These are phyloP conservation scores for Tulasnella sp. DNA, from an alignment of 768 basidiomycete species.

Conservation along the genomic window DNA sequence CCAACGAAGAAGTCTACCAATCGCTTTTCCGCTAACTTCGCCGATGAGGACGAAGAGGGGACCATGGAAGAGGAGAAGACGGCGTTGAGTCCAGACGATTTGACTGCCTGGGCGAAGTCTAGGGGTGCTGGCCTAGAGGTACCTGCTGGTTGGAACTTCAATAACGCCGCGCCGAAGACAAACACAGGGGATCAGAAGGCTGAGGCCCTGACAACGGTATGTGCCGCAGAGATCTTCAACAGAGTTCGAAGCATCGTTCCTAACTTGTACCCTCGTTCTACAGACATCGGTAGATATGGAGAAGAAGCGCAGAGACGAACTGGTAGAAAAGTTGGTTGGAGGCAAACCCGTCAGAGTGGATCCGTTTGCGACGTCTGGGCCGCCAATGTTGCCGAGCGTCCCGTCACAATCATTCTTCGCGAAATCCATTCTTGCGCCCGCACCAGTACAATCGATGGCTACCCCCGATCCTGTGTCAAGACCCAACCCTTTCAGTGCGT, in stretches of 20 bases:
- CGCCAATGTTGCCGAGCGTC: background rate
- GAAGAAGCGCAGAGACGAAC: background rate
- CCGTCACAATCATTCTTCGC: too few species aligned
- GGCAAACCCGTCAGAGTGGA: background rate
- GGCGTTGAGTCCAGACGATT: constrained; percentile 5
- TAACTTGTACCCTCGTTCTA: too few species aligned
- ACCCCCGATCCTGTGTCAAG: too few species aligned
- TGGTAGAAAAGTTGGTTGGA: constrained; percentile 1
- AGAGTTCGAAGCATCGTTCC: too few species aligned
- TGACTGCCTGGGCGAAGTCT: constrained; percentile 1
- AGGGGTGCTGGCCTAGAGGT: constrained; percentile 4
- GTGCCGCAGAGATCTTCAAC: too few species aligned
- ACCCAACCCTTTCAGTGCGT: too few species aligned
- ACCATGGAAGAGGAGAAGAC: constrained; percentile 6
- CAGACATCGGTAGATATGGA: too few species aligned
- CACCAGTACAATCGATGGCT: too few species aligned
- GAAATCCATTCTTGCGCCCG: too few species aligned
- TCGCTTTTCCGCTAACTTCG: constrained; percentile 12
- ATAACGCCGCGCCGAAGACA: background rate
- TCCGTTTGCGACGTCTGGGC: background rate
- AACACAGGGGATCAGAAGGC: too few species aligned
- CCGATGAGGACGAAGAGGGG: constrained; percentile 11
- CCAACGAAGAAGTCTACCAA: background rate
- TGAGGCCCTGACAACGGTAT: too few species aligned
- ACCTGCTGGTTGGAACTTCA: constrained; percentile 10